phyloP scores from a whole-genome alignment of 441 rosid genomes.

The Erodium trifolium region DNA sequence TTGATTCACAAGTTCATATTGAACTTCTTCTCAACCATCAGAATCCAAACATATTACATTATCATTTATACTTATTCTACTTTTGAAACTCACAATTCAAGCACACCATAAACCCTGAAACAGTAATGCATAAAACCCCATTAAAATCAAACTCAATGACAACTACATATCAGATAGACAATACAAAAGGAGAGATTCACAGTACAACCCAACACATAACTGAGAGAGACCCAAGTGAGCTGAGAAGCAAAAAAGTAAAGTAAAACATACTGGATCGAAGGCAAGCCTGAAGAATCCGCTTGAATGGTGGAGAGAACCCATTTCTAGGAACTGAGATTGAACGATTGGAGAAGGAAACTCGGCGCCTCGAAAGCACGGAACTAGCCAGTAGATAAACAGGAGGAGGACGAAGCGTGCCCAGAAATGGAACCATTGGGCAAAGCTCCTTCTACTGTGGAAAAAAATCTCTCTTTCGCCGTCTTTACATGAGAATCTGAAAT shows the following conservation, averaged over 20 bases:
- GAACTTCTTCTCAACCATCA: no score
- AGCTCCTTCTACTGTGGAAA: background rate
- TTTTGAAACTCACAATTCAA: no score
- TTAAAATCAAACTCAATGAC: no score
- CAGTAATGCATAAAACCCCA: no score
- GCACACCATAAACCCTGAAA: no score
- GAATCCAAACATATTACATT: no score
- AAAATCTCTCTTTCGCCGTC: background rate
- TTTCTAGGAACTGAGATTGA: slow-evolving; percentile 22
- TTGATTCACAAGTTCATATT: background rate
- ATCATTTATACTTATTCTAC: no score
- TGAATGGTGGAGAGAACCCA: slow-evolving; percentile 34
- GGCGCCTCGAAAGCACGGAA: slow-evolving; percentile 26
- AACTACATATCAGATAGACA: no score
- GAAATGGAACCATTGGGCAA: slow-evolving; percentile 39
- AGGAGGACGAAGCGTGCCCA: slow-evolving; percentile 35
- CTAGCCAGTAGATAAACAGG: slow-evolving; percentile 30
- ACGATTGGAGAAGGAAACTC: slow-evolving; percentile 24
- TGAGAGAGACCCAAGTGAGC: background rate
- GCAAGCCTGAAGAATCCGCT: slow-evolving; percentile 41
- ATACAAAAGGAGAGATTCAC: no score
- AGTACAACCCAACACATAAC: no score
- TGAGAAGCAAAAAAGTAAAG: background rate
- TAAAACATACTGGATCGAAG: slow-evolving; percentile 37
- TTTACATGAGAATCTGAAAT: background rate